Evolutionary conservation across 805 yeast genomes (phyloP).

Genomic region (Wickerhamomyces alni): DNA sequence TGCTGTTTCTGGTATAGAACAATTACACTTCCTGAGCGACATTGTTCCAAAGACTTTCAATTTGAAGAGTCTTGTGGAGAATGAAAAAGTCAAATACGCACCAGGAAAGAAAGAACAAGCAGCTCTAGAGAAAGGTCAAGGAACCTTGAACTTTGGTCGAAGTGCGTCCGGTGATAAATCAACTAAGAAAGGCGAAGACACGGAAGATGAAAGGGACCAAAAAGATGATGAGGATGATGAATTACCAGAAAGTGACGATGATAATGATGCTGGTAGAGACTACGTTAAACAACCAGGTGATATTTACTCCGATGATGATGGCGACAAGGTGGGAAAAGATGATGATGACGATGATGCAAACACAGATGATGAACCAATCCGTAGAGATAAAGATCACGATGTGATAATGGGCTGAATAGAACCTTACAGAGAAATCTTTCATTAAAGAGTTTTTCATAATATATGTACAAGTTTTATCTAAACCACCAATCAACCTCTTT

Average conservation of each 20-base stretch:
- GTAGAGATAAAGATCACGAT: constrained; percentile 18
- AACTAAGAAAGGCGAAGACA: constrained; percentile 3
- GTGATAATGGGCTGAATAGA: constrained; percentile 15
- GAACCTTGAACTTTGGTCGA: constrained; percentile 27
- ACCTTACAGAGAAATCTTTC: too few species aligned
- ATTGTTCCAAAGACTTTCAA: constrained; percentile 60
- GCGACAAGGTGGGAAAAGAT: constrained; percentile 9
- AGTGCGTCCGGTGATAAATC: constrained; percentile 2
- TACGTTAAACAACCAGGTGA: constrained; percentile 5
- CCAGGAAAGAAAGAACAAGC: constrained; percentile 6
- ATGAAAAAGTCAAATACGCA: constrained; percentile 30
- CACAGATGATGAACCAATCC: constrained; percentile 1
- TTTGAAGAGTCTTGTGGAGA: constrained; percentile 40
- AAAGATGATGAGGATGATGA: constrained; percentile 18
- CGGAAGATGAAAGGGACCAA: constrained; percentile 18
- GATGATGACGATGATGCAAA: neutral
- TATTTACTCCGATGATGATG: constrained; percentile 6
- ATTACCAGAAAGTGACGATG: constrained; percentile 19
- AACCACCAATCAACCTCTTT: constrained; percentile 24
- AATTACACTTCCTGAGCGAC: constrained; percentile 56
- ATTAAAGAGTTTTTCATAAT: too few species aligned
- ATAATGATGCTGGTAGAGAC: constrained; percentile 15
- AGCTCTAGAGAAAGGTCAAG: constrained; percentile 36
- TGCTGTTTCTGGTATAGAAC: constrained; percentile 54
- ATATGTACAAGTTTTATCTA: constrained; percentile 9